A percentile compares a stretch with the other conserved stretches of the same genome.
These are phyloP conservation scores for Neotropicomus parvogracilis DNA, from an alignment of 1,284 basidiomycete species.

Conservation along the genomic window DNA sequence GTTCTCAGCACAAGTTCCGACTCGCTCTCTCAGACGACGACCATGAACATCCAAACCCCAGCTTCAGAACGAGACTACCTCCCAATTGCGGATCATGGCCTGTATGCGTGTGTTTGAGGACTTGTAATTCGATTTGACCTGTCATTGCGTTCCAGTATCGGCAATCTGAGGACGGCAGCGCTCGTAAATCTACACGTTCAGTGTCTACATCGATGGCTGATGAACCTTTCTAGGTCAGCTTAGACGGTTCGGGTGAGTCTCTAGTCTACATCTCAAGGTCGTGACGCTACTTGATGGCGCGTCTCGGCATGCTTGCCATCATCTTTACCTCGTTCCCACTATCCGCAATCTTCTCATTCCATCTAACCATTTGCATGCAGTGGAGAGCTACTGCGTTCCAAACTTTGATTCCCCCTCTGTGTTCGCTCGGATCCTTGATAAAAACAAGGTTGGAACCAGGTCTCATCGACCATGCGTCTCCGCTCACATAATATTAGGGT, in stretches of 20 bases:
- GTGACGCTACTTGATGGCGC: background rate
- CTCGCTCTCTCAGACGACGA: conserved; percentile 5
- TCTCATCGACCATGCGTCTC: background rate
- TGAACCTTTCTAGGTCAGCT: conserved; percentile 49
- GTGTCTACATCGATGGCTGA: conserved; percentile 9
- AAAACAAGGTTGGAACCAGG: conserved; percentile 54
- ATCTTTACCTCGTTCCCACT: background rate
- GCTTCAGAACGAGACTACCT: conserved; percentile 49
- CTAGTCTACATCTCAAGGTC: background rate
- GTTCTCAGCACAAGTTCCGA: conserved; percentile 3
- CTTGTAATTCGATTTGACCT: conserved; percentile 8
- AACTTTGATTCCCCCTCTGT: conserved; percentile 91
- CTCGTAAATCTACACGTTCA: conserved; percentile 40
- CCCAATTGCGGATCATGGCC: conserved; percentile 66
- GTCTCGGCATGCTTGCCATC: background rate
- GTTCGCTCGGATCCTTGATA: conserved; percentile 85
- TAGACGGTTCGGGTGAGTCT: conserved; percentile 71
- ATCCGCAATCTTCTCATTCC: conserved; percentile 2
- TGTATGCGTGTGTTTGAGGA: conserved; percentile 46
- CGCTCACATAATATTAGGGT: conserved; percentile 47
- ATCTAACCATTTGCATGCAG: conserved; percentile 34
- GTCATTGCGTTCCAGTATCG: conserved; percentile 49
- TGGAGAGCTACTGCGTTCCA: conserved; percentile 88
- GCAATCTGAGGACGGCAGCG: conserved; percentile 79
- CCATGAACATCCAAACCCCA: conserved; percentile 38